phyloP scores from a whole-genome alignment of 192 early-diverging fungal genomes.

The Entomortierella beljakovae region DNA sequence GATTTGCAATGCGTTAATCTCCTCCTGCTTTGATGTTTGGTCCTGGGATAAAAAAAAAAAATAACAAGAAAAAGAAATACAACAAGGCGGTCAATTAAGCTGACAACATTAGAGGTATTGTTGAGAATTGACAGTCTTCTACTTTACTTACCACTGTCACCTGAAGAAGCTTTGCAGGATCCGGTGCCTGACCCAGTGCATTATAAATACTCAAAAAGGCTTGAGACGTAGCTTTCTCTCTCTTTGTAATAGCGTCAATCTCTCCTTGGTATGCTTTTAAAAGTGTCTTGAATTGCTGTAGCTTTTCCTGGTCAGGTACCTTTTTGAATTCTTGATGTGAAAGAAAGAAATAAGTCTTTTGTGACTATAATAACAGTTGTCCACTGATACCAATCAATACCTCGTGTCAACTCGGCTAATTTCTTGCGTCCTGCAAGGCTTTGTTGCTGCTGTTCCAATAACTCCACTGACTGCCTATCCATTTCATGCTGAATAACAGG shows the following conservation, averaged over 20 bases:
- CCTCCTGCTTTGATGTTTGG: conserved; percentile 60
- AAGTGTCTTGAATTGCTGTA: conserved; percentile 79
- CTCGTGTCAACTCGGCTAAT: conserved; percentile 90
- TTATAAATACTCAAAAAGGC: conserved; percentile 87
- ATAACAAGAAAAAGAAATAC: conserved; percentile 1
- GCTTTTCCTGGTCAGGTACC: conserved; percentile 81
- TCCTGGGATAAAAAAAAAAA: conserved; percentile 36
- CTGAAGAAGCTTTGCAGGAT: conserved; percentile 81
- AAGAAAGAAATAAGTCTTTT: background rate
- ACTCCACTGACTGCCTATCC: conserved; percentile 79
- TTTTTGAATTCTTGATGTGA: conserved; percentile 77
- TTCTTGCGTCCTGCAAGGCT: conserved; percentile 79
- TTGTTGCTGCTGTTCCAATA: conserved; percentile 90
- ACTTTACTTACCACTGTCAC: conserved; percentile 59
- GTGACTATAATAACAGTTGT: background rate
- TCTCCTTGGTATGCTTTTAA: conserved; percentile 92
- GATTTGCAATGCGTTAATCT: conserved; percentile 55
- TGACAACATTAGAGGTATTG: background rate
- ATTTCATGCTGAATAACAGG: conserved; percentile 74
- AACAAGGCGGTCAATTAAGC: background rate
- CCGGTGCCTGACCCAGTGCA: conserved; percentile 82
- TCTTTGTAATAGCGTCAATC: conserved; percentile 88
- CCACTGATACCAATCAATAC: conserved; percentile 30
- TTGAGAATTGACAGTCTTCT: background rate
- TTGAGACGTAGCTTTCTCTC: conserved; percentile 86